Conservation (phyloP, 2,329 filamentous ascomycete genomes). For the Aspergillus japonicus region DNA sequence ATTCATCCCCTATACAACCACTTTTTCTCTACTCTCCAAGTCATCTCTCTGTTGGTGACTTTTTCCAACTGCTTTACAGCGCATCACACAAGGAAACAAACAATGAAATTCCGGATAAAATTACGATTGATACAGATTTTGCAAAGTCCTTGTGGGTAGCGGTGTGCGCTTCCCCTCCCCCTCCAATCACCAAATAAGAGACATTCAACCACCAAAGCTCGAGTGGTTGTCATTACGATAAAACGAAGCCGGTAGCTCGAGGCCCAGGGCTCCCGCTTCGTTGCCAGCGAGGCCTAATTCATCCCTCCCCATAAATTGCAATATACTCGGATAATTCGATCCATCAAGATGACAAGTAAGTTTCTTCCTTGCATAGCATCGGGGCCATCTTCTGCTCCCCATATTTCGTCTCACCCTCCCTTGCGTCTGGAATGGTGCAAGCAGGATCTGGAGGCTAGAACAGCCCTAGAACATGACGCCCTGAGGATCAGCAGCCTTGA, state of each 20-base stretch:
- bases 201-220: neutral
- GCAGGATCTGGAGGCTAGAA: neutral
- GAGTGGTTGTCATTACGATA: neutral
- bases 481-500: neutral
- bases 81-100: constrained; percentile 4
- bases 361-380: neutral
- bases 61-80: neutral
- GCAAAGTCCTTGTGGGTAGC: constrained; percentile 20
- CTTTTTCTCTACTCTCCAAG: neutral
- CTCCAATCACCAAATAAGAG: neutral
- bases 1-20: neutral
- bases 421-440: neutral
- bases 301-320: neutral
- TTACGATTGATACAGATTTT: constrained; percentile 15
- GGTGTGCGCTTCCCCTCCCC: constrained; percentile 15
- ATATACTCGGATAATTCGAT: neutral
- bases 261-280: neutral
- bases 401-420: neutral
- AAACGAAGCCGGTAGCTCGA: neutral
- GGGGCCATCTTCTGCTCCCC: neutral
- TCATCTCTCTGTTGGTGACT: neutral
- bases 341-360: neutral
- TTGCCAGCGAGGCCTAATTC: constrained; percentile 8
- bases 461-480: neutral
- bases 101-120: constrained; percentile 17